phyloP scores from a whole-genome alignment of 768 basidiomycete genomes.

The Podaxis carcinomalis region DNA sequence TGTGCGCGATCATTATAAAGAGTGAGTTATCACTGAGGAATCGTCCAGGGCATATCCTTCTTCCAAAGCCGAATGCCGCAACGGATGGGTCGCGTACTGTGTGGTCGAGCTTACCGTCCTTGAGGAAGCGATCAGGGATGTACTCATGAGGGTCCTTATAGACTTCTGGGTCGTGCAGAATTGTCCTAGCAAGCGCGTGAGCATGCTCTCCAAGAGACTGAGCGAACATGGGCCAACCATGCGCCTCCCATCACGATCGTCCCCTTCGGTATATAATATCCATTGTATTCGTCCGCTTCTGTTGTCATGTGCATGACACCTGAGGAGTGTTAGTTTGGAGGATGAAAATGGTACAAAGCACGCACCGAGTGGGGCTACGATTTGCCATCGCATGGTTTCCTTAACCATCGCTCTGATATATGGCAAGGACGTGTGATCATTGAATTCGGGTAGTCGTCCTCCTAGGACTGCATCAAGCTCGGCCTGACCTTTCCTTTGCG shows the following conservation, averaged over 20 bases:
- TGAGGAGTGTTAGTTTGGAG: background rate
- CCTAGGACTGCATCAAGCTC: conserved; percentile 38
- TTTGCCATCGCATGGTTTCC: conserved; percentile 24
- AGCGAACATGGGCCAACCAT: conserved; percentile 6
- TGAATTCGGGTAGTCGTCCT: conserved; percentile 30
- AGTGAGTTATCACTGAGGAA: conserved; percentile 15
- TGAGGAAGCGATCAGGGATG: conserved; percentile 16
- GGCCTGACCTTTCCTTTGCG: conserved; percentile 31
- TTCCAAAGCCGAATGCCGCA: conserved; percentile 9
- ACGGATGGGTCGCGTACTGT: conserved; percentile 3
- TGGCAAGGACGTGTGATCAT: conserved; percentile 27
- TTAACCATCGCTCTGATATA: conserved; percentile 32
- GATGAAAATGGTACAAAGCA: background rate
- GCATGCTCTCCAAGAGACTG: background rate
- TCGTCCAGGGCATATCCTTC: conserved; percentile 18
- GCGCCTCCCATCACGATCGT: conserved; percentile 14
- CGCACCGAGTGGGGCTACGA: conserved; percentile 13
- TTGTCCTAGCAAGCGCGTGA: conserved; percentile 8
- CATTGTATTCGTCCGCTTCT: conserved; percentile 12
- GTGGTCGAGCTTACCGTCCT: conserved; percentile 8
- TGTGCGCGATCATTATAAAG: conserved; percentile 14
- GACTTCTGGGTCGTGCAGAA: conserved; percentile 14
- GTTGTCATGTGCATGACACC: conserved; percentile 3
- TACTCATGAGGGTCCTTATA: conserved; percentile 10
- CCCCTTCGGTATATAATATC: conserved; percentile 16